Conservation (phyloP, 2,329 filamentous ascomycete genomes). For the Pseudocercospora fijiensis region DNA sequence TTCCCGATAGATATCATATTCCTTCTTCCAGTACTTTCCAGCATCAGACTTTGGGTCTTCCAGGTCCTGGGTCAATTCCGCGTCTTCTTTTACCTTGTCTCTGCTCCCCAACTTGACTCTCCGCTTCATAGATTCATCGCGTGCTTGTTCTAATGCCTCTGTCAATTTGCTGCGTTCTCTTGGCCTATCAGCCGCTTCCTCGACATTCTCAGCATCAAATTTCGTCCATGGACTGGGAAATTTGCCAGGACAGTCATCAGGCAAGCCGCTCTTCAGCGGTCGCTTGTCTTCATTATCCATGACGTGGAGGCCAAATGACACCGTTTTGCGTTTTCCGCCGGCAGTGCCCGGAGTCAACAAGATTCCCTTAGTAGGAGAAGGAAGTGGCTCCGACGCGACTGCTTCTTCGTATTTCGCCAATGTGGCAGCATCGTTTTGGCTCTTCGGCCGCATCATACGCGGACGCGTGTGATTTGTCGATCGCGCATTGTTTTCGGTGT, state of each 20-base stretch:
- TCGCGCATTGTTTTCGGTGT: conserved; percentile 30
- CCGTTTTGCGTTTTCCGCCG: conserved; percentile 58
- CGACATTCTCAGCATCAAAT: conserved; percentile 33
- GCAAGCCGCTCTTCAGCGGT: conserved; percentile 48
- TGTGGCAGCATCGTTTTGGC: conserved; percentile 30
- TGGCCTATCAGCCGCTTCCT: conserved; percentile 33
- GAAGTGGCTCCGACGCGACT: conserved; percentile 36
- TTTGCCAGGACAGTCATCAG: conserved; percentile 49
- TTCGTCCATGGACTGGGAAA: conserved; percentile 53
- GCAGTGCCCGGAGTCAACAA: conserved; percentile 63
- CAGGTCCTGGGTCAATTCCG: conserved; percentile 67
- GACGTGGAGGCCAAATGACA: conserved; percentile 60
- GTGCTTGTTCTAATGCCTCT: conserved; percentile 46
- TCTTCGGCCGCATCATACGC: conserved; percentile 32
- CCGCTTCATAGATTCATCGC: conserved; percentile 41
- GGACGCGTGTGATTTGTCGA: conserved; percentile 28
- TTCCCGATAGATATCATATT: conserved; percentile 71
- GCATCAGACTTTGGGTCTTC: conserved; percentile 73
- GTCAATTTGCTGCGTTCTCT: conserved; percentile 45
- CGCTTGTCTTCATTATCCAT: conserved; percentile 56
- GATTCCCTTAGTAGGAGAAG: conserved; percentile 59
- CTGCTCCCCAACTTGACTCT: conserved; percentile 32
- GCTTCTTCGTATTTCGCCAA: conserved; percentile 21
- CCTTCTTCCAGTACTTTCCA: conserved; percentile 75
- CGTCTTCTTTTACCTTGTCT: conserved; percentile 56